Percentiles rank a stretch among this genome's conserved stretches.
These are phyloP conservation scores for Stephania japonica DNA, from an alignment of 164 flowering plant species.

Conservation along the genomic window DNA sequence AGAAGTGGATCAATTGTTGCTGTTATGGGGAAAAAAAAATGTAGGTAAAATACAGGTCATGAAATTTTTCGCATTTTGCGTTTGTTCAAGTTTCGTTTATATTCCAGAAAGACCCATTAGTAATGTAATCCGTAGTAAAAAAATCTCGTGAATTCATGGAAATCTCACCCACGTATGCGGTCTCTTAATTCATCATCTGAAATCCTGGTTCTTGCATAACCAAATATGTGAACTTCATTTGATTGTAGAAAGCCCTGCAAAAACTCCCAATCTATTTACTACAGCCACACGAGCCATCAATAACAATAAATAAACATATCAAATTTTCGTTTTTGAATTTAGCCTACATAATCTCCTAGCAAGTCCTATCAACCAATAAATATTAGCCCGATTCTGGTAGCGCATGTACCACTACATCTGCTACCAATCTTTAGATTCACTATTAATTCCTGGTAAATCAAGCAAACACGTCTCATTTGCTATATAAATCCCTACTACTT, in stretches of 20 bases:
- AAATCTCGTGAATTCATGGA: background rate
- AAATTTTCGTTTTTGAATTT: background rate
- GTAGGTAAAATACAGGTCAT: background rate
- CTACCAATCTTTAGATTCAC: too few species aligned
- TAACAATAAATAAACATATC: background rate
- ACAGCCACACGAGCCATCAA: background rate
- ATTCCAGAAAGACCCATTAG: background rate
- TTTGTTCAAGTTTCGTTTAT: too few species aligned
- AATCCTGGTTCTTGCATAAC: constrained; percentile 88
- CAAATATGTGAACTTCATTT: constrained; percentile 85
- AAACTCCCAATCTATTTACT: constrained; percentile 4
- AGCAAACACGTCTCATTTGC: too few species aligned
- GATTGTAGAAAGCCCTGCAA: constrained; percentile 70
- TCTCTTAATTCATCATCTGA: constrained; percentile 69
- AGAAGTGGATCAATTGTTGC: constrained; percentile 3
- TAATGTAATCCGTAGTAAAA: background rate
- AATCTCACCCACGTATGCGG: constrained; percentile 74
- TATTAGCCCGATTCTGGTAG: too few species aligned
- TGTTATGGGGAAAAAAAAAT: background rate
- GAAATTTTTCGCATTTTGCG: background rate
- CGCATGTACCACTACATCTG: too few species aligned
- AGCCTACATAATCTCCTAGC: background rate
- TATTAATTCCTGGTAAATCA: too few species aligned
- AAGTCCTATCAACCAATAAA: background rate
- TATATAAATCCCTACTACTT: too few species aligned